Evolutionary conservation across 306 rosid species (phyloP), one percentile per base, ranked within the genome.

Genomic region (Glycyrrhiza uralensis): DNA sequence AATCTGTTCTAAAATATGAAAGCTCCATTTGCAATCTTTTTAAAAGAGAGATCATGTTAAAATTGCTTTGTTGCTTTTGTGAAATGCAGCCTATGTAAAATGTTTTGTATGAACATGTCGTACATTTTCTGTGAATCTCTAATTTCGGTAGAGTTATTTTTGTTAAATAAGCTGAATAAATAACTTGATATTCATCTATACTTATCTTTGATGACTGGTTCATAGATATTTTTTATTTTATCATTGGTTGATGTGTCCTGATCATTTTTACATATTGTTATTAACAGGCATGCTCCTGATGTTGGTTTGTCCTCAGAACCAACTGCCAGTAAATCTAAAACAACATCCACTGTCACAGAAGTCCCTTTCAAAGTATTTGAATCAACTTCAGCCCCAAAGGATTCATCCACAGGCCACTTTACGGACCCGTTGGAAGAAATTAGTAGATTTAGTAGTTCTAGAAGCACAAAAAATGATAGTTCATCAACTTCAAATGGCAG

Each of bases 361-460:
- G 90, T 89, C 79, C 95, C 90, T 51, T 95, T 91, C 79, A 86
- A 79, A 64, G 85, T 80, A 47, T 58, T 86, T 74, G 87, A 75
- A 86, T 86, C 90, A 54, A 64, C 82, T 80, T 80, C 89, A 12
- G 28, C 65, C 19, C 78, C 81, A 28, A 14, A 19, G 58, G 80
- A 70, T 66, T 66, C 85, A 71, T 62, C 85, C 22, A 17, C 93
- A 19, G 87, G 85, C 72, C 86, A 81, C 61, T 80, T 32, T 71
- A 64, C 49, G 19, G 96, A 95, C 38, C 96, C 92, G 4, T 73
- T 82, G 83, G 96, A 89, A 73, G 96, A 89, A 84, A 86, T 85
- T 79, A 76, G 87, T 82, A 90, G 85, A 75, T 71, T 84, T 47
- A 76, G 88, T 56, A 89, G 80, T 78, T 86, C 94, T 41, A 83